A percentile compares a stretch with the other conserved stretches of the same genome.
Conservation (phyloP, 306 rosid genomes). For the Corylus avellana region DNA sequence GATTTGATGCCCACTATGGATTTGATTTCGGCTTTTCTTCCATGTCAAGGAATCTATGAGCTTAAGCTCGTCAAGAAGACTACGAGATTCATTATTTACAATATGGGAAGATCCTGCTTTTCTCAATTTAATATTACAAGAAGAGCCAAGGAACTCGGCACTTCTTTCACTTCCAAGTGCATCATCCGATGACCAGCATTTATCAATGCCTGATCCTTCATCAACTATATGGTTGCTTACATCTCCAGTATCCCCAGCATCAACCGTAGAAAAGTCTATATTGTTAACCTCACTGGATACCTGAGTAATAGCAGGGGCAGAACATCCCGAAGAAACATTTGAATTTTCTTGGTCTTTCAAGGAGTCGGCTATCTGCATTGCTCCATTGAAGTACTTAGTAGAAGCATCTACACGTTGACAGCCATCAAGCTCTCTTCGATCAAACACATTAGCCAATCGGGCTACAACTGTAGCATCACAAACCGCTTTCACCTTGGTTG, state of each 20-base stretch:
- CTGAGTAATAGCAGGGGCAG: conserved; percentile 55
- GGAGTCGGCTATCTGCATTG: conserved; percentile 25
- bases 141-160: conserved; percentile 35
- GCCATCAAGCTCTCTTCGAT: conserved; percentile 33
- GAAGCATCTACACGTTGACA: conserved; percentile 32
- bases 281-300: conserved; percentile 45
- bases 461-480: conserved; percentile 35
- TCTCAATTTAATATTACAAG: conserved; percentile 33
- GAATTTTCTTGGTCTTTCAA: conserved; percentile 50
- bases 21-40: conserved; percentile 45
- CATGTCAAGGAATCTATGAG: conserved; percentile 58
- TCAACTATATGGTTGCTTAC: conserved; percentile 44
- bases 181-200: conserved; percentile 53
- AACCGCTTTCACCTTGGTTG: conserved; percentile 48
- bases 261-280: conserved; percentile 42
- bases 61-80: conserved; percentile 62
- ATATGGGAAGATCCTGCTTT: conserved; percentile 30
- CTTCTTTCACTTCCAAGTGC: conserved; percentile 51
- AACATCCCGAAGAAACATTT: conserved; percentile 55
- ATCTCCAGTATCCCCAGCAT: conserved; percentile 40
- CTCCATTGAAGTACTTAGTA: conserved; percentile 31
- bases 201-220: conserved; percentile 61
- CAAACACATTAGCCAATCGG: conserved; percentile 33
- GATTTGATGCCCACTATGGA: conserved; percentile 30
- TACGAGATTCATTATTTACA: conserved; percentile 39